Evolutionary conservation across 768 basidiomycete genomes (phyloP).

Genomic region (Calocera cornea): DNA sequence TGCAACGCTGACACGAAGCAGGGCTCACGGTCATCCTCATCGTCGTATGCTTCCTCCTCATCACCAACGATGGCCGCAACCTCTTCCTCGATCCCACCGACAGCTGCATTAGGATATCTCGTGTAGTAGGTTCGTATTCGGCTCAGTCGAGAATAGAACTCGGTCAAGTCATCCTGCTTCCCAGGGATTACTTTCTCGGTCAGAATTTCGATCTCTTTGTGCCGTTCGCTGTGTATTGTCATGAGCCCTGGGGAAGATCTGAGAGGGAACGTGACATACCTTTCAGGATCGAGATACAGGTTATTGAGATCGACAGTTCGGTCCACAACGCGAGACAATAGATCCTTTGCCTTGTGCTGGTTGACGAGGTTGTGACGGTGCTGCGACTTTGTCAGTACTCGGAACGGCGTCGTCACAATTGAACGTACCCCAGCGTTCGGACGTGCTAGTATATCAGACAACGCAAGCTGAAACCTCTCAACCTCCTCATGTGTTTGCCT

Average conservation of each 20-base stretch:
- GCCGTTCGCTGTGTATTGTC: slow-evolving; percentile 29
- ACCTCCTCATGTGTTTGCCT: slow-evolving; percentile 92
- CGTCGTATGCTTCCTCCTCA: slow-evolving; percentile 50
- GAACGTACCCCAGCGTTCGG: slow-evolving; percentile 24
- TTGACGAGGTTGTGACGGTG: slow-evolving; percentile 57
- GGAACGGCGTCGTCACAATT: not conserved
- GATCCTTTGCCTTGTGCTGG: slow-evolving; percentile 80
- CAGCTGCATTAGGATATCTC: slow-evolving; percentile 82
- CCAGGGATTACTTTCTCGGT: slow-evolving; percentile 29
- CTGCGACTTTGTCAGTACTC: slow-evolving; percentile 30
- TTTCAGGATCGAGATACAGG: slow-evolving; percentile 65
- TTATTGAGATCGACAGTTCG: slow-evolving; percentile 50
- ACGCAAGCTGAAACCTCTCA: slow-evolving; percentile 77
- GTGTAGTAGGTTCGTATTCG: slow-evolving; percentile 94
- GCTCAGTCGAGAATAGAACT: slow-evolving; percentile 91
- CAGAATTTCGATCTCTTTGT: slow-evolving; percentile 49
- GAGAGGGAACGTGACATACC: slow-evolving; percentile 17
- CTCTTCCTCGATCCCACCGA: slow-evolving; percentile 72
- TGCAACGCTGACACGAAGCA: not conserved
- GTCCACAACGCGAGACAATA: slow-evolving; percentile 70
- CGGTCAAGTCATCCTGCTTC: slow-evolving; percentile 52
- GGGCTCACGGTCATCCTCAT: slow-evolving; percentile 75
- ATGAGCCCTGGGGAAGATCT: not conserved
- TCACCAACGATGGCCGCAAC: slow-evolving; percentile 67
- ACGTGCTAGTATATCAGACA: slow-evolving; percentile 66